phyloP scores from a whole-genome alignment of 2,329 filamentous ascomycete species.

The Venturia asperata region DNA sequence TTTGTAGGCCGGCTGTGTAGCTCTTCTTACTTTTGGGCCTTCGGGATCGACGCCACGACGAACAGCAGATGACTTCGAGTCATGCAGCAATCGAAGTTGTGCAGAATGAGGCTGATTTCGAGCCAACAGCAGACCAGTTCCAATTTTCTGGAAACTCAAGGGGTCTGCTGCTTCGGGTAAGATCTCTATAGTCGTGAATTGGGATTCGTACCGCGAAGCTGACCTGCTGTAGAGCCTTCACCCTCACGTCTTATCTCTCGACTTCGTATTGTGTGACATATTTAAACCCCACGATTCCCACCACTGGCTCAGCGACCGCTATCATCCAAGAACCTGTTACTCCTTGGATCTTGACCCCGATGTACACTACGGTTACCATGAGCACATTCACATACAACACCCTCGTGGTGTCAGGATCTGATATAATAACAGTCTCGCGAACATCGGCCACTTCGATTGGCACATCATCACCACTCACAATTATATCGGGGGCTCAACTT shows the following conservation, averaged over 20 bases:
- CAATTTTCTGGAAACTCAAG: not conserved
- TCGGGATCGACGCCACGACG: no score
- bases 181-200: not conserved
- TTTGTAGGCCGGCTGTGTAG: no score
- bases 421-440: not conserved
- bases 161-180: not conserved
- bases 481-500: not conserved
- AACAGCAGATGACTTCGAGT: no score
- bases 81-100: no score
- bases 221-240: not conserved
- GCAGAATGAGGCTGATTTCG: no score
- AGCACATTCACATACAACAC: not conserved
- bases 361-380: not conserved
- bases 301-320: not conserved
- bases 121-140: not conserved
- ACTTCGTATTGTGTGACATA: not conserved
- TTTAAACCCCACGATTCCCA: not conserved
- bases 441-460: not conserved
- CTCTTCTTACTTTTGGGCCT: no score
- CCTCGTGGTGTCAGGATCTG: not conserved
- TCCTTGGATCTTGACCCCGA: not conserved
- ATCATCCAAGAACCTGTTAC: not conserved
- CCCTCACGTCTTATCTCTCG: not conserved
- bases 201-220: not conserved
- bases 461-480: not conserved